phyloP scores from a whole-genome alignment of 805 yeast genomes.

The Lipomyces mesembrius region DNA sequence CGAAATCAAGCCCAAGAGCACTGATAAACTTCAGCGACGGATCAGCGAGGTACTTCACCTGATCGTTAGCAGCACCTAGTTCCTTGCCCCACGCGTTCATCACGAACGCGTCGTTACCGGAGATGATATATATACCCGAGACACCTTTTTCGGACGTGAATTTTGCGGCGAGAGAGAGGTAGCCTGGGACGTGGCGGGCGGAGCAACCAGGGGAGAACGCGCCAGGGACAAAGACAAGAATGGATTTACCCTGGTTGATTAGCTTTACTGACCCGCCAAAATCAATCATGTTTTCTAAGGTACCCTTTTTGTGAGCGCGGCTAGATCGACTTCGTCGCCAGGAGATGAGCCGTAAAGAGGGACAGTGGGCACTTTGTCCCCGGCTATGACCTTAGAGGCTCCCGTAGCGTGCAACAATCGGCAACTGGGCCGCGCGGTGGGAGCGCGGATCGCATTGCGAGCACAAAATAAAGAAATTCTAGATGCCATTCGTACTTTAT shows the following conservation, averaged over 20 bases:
- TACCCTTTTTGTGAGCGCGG: conserved; percentile 43
- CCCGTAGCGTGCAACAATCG: conserved; percentile 42
- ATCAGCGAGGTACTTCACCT: conserved; percentile 72
- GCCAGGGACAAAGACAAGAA: conserved; percentile 69
- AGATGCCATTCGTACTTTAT: neutral
- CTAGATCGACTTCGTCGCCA: conserved; percentile 62
- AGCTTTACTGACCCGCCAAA: neutral
- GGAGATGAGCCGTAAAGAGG: conserved; percentile 66
- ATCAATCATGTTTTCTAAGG: neutral
- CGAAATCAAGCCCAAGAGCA: conserved; percentile 69
- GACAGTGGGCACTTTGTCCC: conserved; percentile 64
- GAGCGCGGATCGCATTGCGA: neutral
- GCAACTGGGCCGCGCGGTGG: neutral
- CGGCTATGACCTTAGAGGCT: conserved; percentile 52
- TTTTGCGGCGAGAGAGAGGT: conserved; percentile 54
- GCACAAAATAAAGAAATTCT: neutral
- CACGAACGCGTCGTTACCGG: conserved; percentile 89
- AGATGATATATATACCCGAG: conserved; percentile 62
- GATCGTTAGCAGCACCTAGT: conserved; percentile 40
- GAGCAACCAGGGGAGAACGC: conserved; percentile 85
- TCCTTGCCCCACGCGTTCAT: conserved; percentile 75
- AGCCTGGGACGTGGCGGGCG: conserved; percentile 76
- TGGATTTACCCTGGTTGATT: conserved; percentile 53
- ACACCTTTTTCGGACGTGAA: conserved; percentile 69
- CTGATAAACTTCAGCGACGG: conserved; percentile 74